Conservation (phyloP, 441 rosid genomes). For the Gossypium trilobum region DNA sequence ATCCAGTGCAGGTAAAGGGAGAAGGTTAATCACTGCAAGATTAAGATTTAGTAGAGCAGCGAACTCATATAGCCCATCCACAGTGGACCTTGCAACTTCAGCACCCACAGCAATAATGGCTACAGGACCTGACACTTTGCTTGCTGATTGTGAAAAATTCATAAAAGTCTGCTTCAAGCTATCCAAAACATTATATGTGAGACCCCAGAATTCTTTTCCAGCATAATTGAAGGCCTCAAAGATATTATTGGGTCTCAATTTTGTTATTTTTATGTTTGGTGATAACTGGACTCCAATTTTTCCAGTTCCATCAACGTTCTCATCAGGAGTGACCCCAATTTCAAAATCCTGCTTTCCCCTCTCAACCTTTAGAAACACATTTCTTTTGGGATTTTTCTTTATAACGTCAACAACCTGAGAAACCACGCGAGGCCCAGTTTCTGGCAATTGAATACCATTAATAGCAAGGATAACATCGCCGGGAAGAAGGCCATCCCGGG, state of each 20-base stretch:
- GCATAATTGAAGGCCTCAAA: constrained; percentile 50
- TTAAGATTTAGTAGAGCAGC: constrained; percentile 83
- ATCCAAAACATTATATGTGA: constrained; percentile 62
- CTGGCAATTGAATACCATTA: constrained; percentile 44
- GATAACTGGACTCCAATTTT: constrained; percentile 80
- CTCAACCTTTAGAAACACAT: constrained; percentile 49
- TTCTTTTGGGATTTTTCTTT: constrained; percentile 50
- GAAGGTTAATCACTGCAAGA: constrained; percentile 82
- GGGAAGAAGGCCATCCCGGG: constrained; percentile 74
- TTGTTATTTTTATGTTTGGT: constrained; percentile 59
- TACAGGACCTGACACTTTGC: constrained; percentile 86
- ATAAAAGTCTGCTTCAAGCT: constrained; percentile 72
- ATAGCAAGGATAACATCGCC: constrained; percentile 75
- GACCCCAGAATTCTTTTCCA: constrained; percentile 65
- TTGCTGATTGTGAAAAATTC: constrained; percentile 81
- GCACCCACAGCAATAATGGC: constrained; percentile 97
- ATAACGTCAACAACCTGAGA: constrained; percentile 57
- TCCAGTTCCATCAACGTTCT: constrained; percentile 72
- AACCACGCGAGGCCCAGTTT: constrained; percentile 42
- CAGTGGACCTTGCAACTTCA: constrained; percentile 85
- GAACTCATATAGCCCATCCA: constrained; percentile 80
- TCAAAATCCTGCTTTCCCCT: constrained; percentile 50
- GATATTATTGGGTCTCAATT: constrained; percentile 45
- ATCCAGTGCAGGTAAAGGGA: constrained; percentile 89
- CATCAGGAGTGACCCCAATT: constrained; percentile 64